A percentile compares a stretch with the other conserved stretches of the same genome.
Evolutionary conservation across 1,284 basidiomycete species (phyloP).

Genomic region (Ustilago nuda): DNA sequence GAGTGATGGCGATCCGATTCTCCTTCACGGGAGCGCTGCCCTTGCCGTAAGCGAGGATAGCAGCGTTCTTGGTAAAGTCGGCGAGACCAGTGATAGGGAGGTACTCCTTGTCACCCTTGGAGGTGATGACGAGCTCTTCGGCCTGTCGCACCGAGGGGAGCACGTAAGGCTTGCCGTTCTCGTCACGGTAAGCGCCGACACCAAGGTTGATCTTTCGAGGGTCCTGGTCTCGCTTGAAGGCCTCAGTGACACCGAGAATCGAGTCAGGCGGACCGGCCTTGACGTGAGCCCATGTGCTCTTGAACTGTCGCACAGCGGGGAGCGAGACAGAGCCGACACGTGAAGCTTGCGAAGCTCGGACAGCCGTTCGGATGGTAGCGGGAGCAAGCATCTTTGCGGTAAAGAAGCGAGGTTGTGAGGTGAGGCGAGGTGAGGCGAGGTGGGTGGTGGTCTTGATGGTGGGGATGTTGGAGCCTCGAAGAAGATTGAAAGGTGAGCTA

Average conservation of each 20-base stretch:
- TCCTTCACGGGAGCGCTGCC: slow-evolving; percentile 77
- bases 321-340: slow-evolving; percentile 36
- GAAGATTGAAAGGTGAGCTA: neutral
- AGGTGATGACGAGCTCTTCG: slow-evolving; percentile 79
- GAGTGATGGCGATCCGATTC: slow-evolving; percentile 82
- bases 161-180: slow-evolving; percentile 93
- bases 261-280: slow-evolving; percentile 90
- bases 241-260: slow-evolving; percentile 94
- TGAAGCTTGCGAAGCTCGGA: slow-evolving; percentile 35
- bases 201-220: slow-evolving; percentile 96
- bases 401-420: neutral
- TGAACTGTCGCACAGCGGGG: slow-evolving; percentile 59
- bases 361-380: slow-evolving; percentile 44
- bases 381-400: slow-evolving; percentile 41
- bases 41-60: slow-evolving; percentile 90
- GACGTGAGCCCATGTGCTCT: slow-evolving; percentile 85
- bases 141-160: slow-evolving; percentile 91
- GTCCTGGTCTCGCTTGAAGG: slow-evolving; percentile 86
- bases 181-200: slow-evolving; percentile 85
- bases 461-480: neutral
- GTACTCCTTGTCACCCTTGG: slow-evolving; percentile 94
- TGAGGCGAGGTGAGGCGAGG: neutral
- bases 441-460: slow-evolving; percentile 3
- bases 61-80: slow-evolving; percentile 88
- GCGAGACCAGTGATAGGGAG: slow-evolving; percentile 92